Evolutionary conservation across 78 protist species (phyloP).

Genomic region (Dictyostelium discoideum): DNA sequence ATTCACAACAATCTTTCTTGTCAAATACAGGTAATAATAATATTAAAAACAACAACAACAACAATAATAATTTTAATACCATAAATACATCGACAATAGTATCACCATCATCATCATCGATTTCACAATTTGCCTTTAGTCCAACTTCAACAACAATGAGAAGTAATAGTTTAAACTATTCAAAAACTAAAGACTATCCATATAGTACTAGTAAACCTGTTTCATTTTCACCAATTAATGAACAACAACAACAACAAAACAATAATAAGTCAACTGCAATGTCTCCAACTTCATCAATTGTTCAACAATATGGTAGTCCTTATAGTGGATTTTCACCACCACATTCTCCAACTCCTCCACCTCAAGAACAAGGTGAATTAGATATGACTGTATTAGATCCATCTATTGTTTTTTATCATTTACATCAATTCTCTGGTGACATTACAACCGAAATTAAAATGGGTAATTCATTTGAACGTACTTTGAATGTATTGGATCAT

Average conservation of each 20-base stretch:
- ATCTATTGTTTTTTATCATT: constrained; percentile 63
- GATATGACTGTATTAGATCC: constrained; percentile 64
- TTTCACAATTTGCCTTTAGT: background rate
- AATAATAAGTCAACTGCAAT: background rate
- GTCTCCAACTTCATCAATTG: constrained; percentile 20
- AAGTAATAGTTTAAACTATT: background rate
- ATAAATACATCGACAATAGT: background rate
- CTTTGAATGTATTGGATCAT: constrained; percentile 58
- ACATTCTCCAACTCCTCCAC: constrained; percentile 64
- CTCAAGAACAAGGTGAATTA: background rate
- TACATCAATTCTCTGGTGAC: constrained; percentile 75
- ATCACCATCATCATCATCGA: background rate
- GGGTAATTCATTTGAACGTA: constrained; percentile 62
- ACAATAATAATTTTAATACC: background rate
- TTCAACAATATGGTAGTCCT: background rate
- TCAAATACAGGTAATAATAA: background rate
- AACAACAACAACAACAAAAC: background rate
- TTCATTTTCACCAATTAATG: background rate
- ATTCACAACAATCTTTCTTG: background rate
- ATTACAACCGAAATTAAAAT: constrained; percentile 63
- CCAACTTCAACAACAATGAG: background rate
- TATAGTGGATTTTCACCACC: constrained; percentile 43
- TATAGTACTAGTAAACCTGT: background rate
- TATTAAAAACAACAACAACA: background rate
- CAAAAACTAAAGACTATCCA: background rate